A percentile compares a stretch with the other conserved stretches of the same genome.
Conservation (phyloP, 176 grass and related monocot species). For the Phragmites australis region DNA sequence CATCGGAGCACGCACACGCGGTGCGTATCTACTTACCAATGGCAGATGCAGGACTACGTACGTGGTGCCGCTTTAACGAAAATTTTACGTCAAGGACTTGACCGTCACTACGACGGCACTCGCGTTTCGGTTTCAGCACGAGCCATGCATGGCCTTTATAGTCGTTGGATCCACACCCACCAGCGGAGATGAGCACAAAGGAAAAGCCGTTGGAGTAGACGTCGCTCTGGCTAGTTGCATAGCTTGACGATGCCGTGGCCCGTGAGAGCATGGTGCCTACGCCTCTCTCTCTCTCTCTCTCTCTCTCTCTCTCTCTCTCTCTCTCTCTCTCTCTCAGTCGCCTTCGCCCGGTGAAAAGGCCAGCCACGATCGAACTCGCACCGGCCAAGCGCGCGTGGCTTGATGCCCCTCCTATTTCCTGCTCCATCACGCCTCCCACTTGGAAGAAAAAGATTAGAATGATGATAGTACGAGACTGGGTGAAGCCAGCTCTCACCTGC, state of each 20-base stretch:
- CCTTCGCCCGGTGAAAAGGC: background rate
- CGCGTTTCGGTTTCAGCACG: too few relatives aligned
- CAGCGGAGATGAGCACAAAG: too few relatives aligned
- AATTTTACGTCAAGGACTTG: background rate
- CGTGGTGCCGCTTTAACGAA: conserved; percentile 20
- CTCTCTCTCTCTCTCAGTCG: conserved; percentile 13
- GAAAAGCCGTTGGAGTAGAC: too few relatives aligned
- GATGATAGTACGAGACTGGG: background rate
- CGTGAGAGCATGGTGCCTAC: background rate
- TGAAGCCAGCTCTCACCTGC: background rate
- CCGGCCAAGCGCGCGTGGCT: conserved; percentile 5
- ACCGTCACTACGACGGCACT: background rate
- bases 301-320: too few relatives aligned
- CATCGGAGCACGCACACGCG: background rate
- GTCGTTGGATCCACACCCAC: too few relatives aligned
- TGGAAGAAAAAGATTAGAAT: background rate
- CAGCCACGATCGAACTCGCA: background rate
- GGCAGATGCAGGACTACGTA: too few relatives aligned
- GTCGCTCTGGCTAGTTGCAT: too few relatives aligned
- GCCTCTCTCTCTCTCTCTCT: too few relatives aligned
- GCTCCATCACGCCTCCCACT: conserved; percentile 38
- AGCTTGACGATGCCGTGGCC: background rate
- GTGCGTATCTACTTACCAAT: too few relatives aligned
- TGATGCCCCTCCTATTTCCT: background rate
- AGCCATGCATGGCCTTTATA: too few relatives aligned